phyloP scores from a whole-genome alignment of 2,329 filamentous ascomycete species.

The Microcyclospora pomicola region DNA sequence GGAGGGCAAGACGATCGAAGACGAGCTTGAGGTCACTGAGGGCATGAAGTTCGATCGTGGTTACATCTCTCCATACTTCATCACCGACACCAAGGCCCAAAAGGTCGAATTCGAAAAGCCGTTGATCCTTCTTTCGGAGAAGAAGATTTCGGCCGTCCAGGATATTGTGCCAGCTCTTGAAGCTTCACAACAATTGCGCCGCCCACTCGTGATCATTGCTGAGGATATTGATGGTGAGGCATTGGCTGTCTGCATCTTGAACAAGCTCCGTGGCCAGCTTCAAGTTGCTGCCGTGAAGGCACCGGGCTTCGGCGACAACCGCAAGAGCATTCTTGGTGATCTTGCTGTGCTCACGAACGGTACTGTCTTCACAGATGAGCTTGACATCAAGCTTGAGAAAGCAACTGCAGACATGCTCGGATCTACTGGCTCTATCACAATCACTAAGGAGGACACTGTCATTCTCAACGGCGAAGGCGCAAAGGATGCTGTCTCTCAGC shows the following conservation, averaged over 20 bases:
- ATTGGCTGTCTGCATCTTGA: conserved; percentile 95
- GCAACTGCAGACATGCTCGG: conserved; percentile 90
- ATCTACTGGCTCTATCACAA: conserved; percentile 94
- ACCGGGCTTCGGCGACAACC: conserved; percentile 98
- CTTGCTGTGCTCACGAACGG: conserved; percentile 91
- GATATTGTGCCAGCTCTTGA: conserved; percentile 98
- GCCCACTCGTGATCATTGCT: conserved; percentile 93
- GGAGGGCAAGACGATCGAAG: conserved; percentile 96
- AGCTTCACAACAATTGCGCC: conserved; percentile 86
- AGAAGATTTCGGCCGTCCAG: conserved; percentile 99
- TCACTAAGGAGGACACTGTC: conserved; percentile 99
- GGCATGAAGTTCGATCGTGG: conserved; percentile 99
- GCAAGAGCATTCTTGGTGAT: conserved; percentile 98
- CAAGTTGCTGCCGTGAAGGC: conserved; percentile 98
- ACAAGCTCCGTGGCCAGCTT: conserved; percentile 99
- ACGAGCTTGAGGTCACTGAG: conserved; percentile 98
- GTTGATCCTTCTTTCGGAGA: conserved; percentile 94
- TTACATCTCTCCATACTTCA: conserved; percentile 98
- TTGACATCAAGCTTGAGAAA: conserved; percentile 99
- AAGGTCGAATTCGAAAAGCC: conserved; percentile 99
- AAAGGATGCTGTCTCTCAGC: conserved; percentile 87
- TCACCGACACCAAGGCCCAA: conserved; percentile 95
- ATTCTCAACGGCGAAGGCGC: conserved; percentile 90
- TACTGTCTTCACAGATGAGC: conserved; percentile 95
- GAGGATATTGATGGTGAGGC: conserved; percentile 99